A percentile compares a stretch with the other conserved stretches of the same genome.
These are phyloP conservation scores for Microbotryum saponariae DNA, from an alignment of 1,284 basidiomycete genomes.

Conservation along the genomic window DNA sequence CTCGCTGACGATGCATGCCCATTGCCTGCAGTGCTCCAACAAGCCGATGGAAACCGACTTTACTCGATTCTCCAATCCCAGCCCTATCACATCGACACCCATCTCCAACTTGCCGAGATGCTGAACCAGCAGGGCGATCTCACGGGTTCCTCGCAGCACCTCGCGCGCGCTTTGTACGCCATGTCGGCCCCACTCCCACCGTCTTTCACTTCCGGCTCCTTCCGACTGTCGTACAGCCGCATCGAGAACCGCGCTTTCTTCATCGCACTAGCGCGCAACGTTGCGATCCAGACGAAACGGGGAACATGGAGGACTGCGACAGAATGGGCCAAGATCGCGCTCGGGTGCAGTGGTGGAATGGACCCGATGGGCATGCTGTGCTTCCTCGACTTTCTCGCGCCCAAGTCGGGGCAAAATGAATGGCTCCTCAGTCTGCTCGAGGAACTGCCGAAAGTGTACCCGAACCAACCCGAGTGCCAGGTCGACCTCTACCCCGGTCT, in stretches of 20 bases:
- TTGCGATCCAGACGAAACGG: constrained; percentile 55
- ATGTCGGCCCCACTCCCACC: constrained; percentile 75
- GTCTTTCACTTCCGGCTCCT: constrained; percentile 69
- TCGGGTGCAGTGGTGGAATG: constrained; percentile 16
- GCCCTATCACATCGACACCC: constrained; percentile 80
- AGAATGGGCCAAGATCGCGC: constrained; percentile 65
- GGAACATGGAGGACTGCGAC: constrained; percentile 81
- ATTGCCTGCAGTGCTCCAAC: constrained; percentile 22
- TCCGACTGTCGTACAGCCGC: constrained; percentile 74
- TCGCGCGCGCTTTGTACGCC: constrained; percentile 77
- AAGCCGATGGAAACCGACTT: constrained; percentile 44
- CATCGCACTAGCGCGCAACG: constrained; percentile 44
- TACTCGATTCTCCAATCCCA: constrained; percentile 46
- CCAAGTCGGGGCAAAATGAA: constrained; percentile 66
- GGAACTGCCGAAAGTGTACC: constrained; percentile 18
- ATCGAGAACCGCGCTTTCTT: constrained; percentile 81
- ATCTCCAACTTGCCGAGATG: constrained; percentile 65
- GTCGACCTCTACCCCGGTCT: constrained; percentile 67
- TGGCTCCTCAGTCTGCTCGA: constrained; percentile 67
- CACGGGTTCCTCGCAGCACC: constrained; percentile 65
- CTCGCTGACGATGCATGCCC: neutral
- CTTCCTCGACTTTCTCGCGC: constrained; percentile 59
- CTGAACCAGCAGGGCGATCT: constrained; percentile 36
- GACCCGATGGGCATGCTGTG: constrained; percentile 43
- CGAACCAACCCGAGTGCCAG: constrained; percentile 41